Evolutionary conservation across 352 stramenopile species (phyloP), one percentile per base, ranked within the genome.

Genomic region (Phytophthora sp.): DNA sequence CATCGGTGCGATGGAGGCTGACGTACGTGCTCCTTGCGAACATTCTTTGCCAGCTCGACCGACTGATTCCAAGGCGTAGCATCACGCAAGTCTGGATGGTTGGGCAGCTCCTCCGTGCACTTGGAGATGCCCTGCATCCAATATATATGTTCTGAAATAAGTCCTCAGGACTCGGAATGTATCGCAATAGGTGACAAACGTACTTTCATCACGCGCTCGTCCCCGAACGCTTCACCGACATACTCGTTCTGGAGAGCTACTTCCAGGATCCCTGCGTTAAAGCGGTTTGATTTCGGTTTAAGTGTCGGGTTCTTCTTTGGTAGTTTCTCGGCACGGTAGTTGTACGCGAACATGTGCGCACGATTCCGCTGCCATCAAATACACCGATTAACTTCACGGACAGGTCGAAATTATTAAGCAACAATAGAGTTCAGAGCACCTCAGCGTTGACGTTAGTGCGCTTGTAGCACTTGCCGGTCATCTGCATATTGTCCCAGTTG

Each of bases 311-410:
- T 89, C 49, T 95, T 95, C 45, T 80, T 84, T 7, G 88, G 88
- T 11, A 96, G 66, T 54, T 90, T 90, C 69, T 96, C 86, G 49
- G 88, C 88, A 13, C 88, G 84, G 36, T 84, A 92, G 64, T 94
- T 95, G 82, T 96, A 94, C 47, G 73, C 67, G 56, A 91, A 95
- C 83, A 96, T 91, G 68, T 90, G 80, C 18, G 70, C 69, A 24
- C 82, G 86, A 58, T 90, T 92, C 51, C 85, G 66, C 86, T 94
- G 51, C 2, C 15, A 26, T 46, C 26, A 24, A 39, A 50, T 20
- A 13, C 12, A 53, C 45, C 27, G 27, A 50, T 42, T 42, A 60
- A 24, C 16, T 50, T 29, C n/a, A 63, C 29, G 3, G 24, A 16
- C 21, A 41, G 9, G 16, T 23, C 27, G 13, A n/a, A n/a, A n/a